Evolutionary conservation across 2,329 filamentous ascomycete species (phyloP).

Genomic region (Paecilomyces dactylethromorphus): DNA sequence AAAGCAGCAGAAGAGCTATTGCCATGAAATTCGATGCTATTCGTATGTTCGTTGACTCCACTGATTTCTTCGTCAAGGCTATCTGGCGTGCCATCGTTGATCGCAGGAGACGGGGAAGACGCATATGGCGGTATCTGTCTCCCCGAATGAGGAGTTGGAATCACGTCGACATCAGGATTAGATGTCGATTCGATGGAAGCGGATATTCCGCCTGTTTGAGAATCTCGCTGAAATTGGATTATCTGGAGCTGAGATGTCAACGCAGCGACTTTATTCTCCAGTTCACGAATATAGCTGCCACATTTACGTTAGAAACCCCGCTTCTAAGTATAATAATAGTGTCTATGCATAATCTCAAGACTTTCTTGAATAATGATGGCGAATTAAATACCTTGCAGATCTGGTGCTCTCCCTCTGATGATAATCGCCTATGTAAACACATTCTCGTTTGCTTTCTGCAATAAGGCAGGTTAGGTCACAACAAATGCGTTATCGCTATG

Average conservation of each 20-base stretch:
- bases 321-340: background rate
- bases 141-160: conserved; percentile 2
- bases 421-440: conserved; percentile 28
- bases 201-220: background rate
- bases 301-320: conserved; percentile 1
- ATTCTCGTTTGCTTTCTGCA: conserved; percentile 25
- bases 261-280: conserved; percentile 28
- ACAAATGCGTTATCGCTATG: conserved; percentile 4
- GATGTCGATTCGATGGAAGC: background rate
- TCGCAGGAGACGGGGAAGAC: conserved; percentile 7
- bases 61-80: conserved; percentile 32
- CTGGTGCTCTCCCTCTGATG: conserved; percentile 22
- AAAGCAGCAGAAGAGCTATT: conserved; percentile 42
- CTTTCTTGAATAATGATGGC: background rate
- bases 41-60: conserved; percentile 41
- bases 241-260: conserved; percentile 19
- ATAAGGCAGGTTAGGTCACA: conserved; percentile 1
- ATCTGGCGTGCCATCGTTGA: conserved; percentile 17
- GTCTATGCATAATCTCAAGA: background rate
- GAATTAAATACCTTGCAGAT: conserved; percentile 18
- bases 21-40: conserved; percentile 43
- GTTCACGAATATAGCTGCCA: conserved; percentile 27
- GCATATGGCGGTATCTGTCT: conserved; percentile 2
- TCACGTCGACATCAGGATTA: background rate
- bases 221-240: background rate